These are phyloP conservation scores for Spathaspora girioi DNA, from an alignment of 805 yeast species.

Conservation along the genomic window DNA sequence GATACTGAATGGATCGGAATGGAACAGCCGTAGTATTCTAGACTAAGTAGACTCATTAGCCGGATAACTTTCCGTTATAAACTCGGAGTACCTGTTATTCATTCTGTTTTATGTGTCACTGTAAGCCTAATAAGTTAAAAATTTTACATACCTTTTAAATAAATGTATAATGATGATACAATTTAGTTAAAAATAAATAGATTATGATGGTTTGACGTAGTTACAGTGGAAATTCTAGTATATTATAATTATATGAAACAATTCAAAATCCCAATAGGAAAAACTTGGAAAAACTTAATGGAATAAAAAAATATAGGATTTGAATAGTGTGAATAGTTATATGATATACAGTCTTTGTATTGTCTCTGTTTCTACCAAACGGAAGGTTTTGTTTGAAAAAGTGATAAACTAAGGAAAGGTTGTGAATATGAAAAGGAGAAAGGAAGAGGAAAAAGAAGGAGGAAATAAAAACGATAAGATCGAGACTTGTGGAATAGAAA, in stretches of 20 bases:
- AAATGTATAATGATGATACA: not conserved
- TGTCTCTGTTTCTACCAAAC: not conserved
- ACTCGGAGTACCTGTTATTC: not conserved
- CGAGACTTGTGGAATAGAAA: not conserved
- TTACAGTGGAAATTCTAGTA: not conserved
- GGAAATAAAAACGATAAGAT: not conserved
- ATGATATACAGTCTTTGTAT: not conserved
- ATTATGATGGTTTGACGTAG: not conserved
- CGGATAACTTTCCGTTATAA: no score
- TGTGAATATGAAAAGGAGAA: not conserved
- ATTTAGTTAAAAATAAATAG: not conserved
- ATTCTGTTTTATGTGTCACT: not conserved
- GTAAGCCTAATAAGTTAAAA: not conserved
- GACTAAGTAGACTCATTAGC: no score
- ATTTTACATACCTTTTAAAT: not conserved
- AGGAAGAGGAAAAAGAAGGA: not conserved
- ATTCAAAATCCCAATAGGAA: not conserved
- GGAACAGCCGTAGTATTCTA: no score
- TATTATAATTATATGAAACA: not conserved
- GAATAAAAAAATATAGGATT: not conserved
- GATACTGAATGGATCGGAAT: no score
- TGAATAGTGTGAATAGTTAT: not conserved
- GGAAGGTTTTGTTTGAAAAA: not conserved
- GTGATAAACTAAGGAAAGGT: not conserved
- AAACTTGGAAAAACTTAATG: conserved; percentile 2